phyloP scores from a whole-genome alignment of 2,329 filamentous ascomycete species.

The Phyllosticta capitalensis region DNA sequence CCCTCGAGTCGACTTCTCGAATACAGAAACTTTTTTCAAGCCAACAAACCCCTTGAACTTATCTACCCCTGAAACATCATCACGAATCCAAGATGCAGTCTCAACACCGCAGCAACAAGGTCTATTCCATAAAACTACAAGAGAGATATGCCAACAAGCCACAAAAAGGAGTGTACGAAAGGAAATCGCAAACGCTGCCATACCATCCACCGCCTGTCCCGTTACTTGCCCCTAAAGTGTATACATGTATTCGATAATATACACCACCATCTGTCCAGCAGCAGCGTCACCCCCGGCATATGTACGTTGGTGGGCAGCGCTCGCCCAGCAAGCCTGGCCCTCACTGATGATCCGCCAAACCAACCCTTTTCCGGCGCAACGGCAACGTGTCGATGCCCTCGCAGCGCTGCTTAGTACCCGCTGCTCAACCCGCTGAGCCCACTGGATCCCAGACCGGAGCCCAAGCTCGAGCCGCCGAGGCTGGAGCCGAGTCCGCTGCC shows the following conservation, averaged over 20 bases:
- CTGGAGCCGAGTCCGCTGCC: neutral
- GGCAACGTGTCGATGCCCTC: neutral
- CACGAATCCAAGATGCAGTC: too few relatives aligned
- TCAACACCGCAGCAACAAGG: neutral
- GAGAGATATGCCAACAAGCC: neutral
- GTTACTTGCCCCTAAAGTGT: too few relatives aligned
- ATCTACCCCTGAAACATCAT: too few relatives aligned
- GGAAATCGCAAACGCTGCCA: neutral
- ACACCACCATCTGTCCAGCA: neutral
- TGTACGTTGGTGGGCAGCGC: too few relatives aligned
- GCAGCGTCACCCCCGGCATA: too few relatives aligned
- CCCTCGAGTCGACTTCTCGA: too few relatives aligned
- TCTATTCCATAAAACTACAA: neutral
- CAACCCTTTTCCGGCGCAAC: neutral
- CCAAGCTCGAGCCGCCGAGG: neutral
- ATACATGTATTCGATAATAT: neutral
- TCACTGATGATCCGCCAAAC: neutral
- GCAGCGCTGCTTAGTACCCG: too few relatives aligned
- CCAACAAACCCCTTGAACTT: too few relatives aligned
- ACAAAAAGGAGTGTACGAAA: neutral
- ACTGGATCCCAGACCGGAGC: neutral
- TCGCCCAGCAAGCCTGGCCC: too few relatives aligned
- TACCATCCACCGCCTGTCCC: neutral
- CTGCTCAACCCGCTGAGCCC: neutral
- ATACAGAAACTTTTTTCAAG: too few relatives aligned